phyloP scores from a whole-genome alignment of 441 rosid genomes.

The Monsonia emarginata region DNA sequence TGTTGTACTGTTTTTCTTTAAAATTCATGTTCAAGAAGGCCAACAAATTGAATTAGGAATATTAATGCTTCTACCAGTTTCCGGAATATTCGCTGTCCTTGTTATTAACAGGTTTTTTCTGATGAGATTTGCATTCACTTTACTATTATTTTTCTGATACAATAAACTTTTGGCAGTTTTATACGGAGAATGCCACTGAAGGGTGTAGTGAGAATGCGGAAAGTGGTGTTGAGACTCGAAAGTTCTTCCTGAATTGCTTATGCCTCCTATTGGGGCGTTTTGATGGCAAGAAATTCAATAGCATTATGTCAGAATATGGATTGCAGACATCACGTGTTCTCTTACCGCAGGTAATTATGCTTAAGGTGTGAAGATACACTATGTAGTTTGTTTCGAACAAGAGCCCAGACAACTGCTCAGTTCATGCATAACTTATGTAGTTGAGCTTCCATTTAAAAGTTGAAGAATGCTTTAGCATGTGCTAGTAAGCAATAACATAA shows the following conservation, averaged over 20 bases:
- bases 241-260: slow-evolving; percentile 70
- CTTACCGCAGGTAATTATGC: slow-evolving; percentile 53
- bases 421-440: not conserved
- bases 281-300: slow-evolving; percentile 55
- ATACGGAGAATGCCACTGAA: slow-evolving; percentile 44
- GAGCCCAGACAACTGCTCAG: not conserved
- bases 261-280: slow-evolving; percentile 88
- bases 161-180: slow-evolving; percentile 40
- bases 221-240: slow-evolving; percentile 53
- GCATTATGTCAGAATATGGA: slow-evolving; percentile 48
- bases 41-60: not conserved
- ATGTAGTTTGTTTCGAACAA: not conserved
- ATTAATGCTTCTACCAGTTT: not conserved
- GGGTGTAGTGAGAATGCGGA: slow-evolving; percentile 33
- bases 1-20: not conserved
- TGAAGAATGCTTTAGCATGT: not conserved
- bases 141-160: slow-evolving; percentile 21
- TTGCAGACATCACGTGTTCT: slow-evolving; percentile 52
- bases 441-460: not conserved
- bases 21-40: not conserved
- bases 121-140: not conserved
- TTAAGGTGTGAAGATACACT: slow-evolving; percentile 6
- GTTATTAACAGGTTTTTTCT: not conserved
- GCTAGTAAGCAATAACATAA: not conserved
- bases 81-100: not conserved